Base-by-base conservation (phyloP, 768 basidiomycete species). In the Trametes cingulata region DNA sequence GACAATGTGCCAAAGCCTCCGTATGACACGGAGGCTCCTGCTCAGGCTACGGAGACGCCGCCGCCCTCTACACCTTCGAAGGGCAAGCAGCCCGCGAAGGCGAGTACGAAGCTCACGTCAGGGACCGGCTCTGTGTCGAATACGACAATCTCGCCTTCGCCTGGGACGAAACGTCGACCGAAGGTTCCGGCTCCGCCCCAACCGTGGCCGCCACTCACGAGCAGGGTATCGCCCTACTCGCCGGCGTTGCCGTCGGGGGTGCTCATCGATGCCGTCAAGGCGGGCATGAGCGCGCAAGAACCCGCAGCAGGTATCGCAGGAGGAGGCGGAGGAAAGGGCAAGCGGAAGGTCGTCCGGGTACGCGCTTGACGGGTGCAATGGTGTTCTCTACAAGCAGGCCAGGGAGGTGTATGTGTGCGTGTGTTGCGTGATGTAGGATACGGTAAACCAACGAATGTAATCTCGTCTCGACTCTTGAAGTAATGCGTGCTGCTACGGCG, bases 191-290 rank as follows among this genome's bases (percentile, higher is more conserved):
- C 81, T 1, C 90, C 94, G 9, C 93, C 94, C 56, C 81, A 85
- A 61, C 91, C 91, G 17, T 79, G 83, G 45, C 93, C 91, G 1
- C 78, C 86, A 17, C 76, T 95, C 22, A 81, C 87, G 15, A 85
- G 78, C 64, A 83, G 95, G 36, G 79, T 93, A 19, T 92, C 91
- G 8, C 79, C 86, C 2, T 92, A 93, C 67, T 91, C 90, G 1
- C 93, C 93, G 8, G 83, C 87, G 9, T 75, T 93, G 9, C 83
- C 88, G 36, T 80, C 86, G 0, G 92, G 92, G 6, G 83, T 93
- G 43, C 80, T 95, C 35, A 78, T 96, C 36, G 89, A 93, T 39
- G 85, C 91, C 0, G 82, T 95, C 39, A 94, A 93, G 72, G 90
- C 92, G 0, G 93, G 92, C 1, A 86, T 94, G 84, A 91, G 81